Evolutionary conservation across 352 stramenopile genomes (phyloP).

Genomic region (Ophiocytium majus): DNA sequence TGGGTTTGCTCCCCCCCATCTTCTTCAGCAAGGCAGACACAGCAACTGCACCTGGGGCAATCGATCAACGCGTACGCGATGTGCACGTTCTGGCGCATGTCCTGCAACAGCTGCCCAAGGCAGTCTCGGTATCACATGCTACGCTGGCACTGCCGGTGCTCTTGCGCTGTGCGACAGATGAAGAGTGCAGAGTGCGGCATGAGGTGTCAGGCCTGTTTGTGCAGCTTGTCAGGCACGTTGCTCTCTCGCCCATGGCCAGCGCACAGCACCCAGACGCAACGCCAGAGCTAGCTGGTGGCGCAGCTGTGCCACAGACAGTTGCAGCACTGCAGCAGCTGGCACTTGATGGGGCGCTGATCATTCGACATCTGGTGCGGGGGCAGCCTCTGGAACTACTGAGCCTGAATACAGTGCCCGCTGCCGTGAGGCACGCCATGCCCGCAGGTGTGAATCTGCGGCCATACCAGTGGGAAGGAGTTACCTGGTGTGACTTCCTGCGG

Average conservation of each 20-base stretch:
- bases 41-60: not conserved
- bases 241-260: not conserved
- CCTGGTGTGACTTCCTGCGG: constrained; percentile 50
- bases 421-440: not conserved
- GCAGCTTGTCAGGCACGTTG: not conserved
- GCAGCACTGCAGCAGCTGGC: too few species aligned
- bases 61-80: not conserved
- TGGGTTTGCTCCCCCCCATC: not conserved
- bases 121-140: constrained; percentile 31
- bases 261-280: not conserved
- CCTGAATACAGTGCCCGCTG: constrained; percentile 17
- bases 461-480: constrained; percentile 57
- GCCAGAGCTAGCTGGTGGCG: not conserved
- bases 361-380: constrained; percentile 43
- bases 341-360: constrained; percentile 29
- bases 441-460: constrained; percentile 32
- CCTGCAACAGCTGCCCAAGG: constrained; percentile 25
- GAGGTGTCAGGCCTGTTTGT: not conserved
- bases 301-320: not conserved
- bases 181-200: not conserved
- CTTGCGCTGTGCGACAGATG: constrained; percentile 34
- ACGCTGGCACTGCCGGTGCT: constrained; percentile 33
- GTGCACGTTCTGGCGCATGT: constrained; percentile 29
- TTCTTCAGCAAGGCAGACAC: not conserved
- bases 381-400: constrained; percentile 42